Evolutionary conservation across 2,329 filamentous ascomycete genomes (phyloP).

Genomic region (Claviceps pazoutovae): DNA sequence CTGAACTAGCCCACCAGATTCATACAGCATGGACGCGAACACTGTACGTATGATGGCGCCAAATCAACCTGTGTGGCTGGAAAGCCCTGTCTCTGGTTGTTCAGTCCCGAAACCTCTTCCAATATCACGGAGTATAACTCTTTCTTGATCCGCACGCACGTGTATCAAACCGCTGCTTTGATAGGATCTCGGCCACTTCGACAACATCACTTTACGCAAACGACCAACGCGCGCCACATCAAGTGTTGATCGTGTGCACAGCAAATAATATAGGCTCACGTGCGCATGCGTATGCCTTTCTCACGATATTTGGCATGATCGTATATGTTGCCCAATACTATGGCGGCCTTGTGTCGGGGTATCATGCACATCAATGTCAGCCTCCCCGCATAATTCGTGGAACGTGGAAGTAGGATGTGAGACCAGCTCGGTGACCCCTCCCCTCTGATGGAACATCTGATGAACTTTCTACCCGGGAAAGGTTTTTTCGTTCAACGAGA

Average conservation of each 20-base stretch:
- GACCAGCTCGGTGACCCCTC: too few species aligned
- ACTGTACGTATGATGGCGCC: neutral
- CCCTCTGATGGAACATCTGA: too few species aligned
- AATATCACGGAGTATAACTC: neutral
- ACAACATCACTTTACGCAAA: neutral
- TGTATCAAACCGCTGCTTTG: neutral
- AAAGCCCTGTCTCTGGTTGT: neutral
- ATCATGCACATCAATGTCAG: neutral
- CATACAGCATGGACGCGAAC: neutral
- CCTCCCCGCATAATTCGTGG: neutral
- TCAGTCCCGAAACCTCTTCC: neutral
- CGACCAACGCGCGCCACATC: neutral
- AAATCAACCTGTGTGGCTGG: neutral
- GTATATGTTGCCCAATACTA: too few species aligned
- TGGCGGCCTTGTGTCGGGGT: neutral
- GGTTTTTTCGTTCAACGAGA: too few species aligned
- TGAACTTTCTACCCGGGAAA: too few species aligned
- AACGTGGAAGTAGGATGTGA: neutral
- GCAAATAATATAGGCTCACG: too few species aligned
- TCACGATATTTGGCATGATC: too few species aligned
- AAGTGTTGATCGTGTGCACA: too few species aligned
- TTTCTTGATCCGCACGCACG: conserved; percentile 1
- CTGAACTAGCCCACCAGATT: neutral
- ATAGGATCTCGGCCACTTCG: neutral
- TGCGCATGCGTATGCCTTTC: too few species aligned